Evolutionary conservation across 176 grass and related monocot species (phyloP).

Genomic region (Bromus sterilis): DNA sequence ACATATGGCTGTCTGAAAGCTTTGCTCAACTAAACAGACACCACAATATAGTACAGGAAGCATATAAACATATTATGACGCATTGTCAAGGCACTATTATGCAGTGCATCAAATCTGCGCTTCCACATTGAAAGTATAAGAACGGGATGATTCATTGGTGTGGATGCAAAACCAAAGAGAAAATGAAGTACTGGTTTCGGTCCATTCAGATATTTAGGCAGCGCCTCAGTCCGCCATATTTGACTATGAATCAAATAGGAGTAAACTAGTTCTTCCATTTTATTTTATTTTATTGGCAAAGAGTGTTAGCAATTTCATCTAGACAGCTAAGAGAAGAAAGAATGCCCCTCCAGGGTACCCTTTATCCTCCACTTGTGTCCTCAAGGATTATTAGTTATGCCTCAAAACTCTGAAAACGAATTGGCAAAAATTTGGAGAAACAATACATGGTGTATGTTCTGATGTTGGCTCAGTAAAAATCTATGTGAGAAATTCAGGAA

Average conservation of each 20-base stretch:
- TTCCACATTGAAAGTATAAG: not conserved
- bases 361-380: too few relatives aligned
- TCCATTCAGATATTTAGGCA: not conserved
- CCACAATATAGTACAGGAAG: not conserved
- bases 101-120: not conserved
- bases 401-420: too few relatives aligned
- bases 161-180: not conserved
- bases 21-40: slow-evolving; percentile 2
- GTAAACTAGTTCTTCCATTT: not conserved
- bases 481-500: too few relatives aligned
- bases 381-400: too few relatives aligned
- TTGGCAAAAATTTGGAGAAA: too few relatives aligned
- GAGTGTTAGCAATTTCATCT: too few relatives aligned
- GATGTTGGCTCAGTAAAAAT: too few relatives aligned
- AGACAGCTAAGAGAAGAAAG: too few relatives aligned
- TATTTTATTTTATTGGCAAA: too few relatives aligned
- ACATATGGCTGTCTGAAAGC: not conserved
- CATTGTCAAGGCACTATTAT: not conserved
- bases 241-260: not conserved
- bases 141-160: not conserved
- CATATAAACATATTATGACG: not conserved
- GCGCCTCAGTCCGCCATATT: not conserved
- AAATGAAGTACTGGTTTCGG: not conserved
- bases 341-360: too few relatives aligned
- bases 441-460: too few relatives aligned